Conservation (phyloP, 2,329 filamentous ascomycete species). For the Diaporthe destruens region DNA sequence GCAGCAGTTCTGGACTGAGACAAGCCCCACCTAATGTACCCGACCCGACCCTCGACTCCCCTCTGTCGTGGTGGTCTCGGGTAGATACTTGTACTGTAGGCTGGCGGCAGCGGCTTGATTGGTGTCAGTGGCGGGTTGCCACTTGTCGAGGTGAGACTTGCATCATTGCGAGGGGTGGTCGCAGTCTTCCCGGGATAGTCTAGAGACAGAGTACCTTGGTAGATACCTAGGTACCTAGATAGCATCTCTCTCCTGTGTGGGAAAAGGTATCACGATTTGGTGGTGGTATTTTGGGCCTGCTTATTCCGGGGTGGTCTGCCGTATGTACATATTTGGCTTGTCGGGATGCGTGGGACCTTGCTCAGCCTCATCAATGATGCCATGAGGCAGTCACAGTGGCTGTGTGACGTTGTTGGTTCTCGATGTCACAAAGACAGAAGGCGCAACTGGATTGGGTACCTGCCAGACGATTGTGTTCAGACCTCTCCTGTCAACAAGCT, state of each 20-base stretch:
- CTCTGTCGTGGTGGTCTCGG: neutral
- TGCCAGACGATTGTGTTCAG: neutral
- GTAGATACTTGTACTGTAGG: neutral
- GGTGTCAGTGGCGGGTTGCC: neutral
- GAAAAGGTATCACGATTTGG: too few relatives aligned
- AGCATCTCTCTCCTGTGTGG: too few relatives aligned
- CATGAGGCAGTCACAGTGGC: neutral
- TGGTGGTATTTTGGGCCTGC: too few relatives aligned
- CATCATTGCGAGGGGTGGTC: neutral
- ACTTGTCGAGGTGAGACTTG: constrained; percentile 11
- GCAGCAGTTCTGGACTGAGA: neutral
- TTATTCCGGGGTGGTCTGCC: too few relatives aligned
- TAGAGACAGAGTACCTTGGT: too few relatives aligned
- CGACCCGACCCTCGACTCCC: too few relatives aligned
- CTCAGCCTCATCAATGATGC: too few relatives aligned
- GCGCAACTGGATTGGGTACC: neutral
- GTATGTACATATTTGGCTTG: too few relatives aligned
- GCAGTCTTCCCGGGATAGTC: too few relatives aligned
- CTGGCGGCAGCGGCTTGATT: neutral
- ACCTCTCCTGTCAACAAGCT: neutral
- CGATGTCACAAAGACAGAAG: neutral
- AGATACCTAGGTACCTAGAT: too few relatives aligned
- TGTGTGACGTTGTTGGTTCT: neutral
- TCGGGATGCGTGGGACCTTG: neutral
- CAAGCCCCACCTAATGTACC: neutral